Conservation (phyloP, 495 filamentous ascomycete genomes). For the Hapsidospora chrysogenum region DNA sequence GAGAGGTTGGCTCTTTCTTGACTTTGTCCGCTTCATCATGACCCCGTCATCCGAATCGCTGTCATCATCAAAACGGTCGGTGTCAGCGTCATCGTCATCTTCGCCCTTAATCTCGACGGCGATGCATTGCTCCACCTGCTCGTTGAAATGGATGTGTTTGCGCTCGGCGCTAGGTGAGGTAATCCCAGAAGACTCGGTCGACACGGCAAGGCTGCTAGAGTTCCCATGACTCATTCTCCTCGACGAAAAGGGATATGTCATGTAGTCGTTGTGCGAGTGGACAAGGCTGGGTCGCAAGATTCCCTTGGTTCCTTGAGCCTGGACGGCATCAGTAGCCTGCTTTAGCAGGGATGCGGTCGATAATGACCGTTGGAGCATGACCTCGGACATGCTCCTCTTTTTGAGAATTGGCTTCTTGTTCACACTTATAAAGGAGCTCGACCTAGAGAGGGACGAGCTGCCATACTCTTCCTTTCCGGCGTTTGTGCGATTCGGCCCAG, state of each 20-base stretch:
- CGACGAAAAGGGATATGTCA: slow-evolving; percentile 38
- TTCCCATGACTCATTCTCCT: slow-evolving; percentile 36
- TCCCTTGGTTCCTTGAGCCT: slow-evolving; percentile 57
- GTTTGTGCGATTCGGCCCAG: slow-evolving; percentile 28
- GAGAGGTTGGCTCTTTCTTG: slow-evolving; percentile 9
- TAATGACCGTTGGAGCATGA: slow-evolving; percentile 82
- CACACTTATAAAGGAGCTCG: slow-evolving; percentile 53
- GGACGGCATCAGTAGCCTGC: slow-evolving; percentile 81
- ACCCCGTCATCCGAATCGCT: slow-evolving; percentile 60
- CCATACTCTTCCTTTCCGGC: slow-evolving; percentile 34
- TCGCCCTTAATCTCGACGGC: slow-evolving; percentile 73
- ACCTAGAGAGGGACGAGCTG: slow-evolving; percentile 48
- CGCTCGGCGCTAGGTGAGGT: slow-evolving; percentile 49
- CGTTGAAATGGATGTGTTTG: slow-evolving; percentile 91
- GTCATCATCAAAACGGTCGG: slow-evolving; percentile 33
- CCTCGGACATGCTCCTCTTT: slow-evolving; percentile 88
- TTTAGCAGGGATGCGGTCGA: slow-evolving; percentile 84
- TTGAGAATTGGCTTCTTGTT: slow-evolving; percentile 86
- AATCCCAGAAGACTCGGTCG: slow-evolving; percentile 40
- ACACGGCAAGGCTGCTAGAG: slow-evolving; percentile 35
- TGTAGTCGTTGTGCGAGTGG: slow-evolving; percentile 50
- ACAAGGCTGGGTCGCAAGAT: slow-evolving; percentile 24
- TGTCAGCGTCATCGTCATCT: slow-evolving; percentile 49
- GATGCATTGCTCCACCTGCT: slow-evolving; percentile 90
- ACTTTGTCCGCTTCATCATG: slow-evolving; percentile 55